Percentiles rank a stretch among this genome's conserved stretches.
Conservation (phyloP, 169 alveolate species). For the Plasmodium cynomolgi region DNA sequence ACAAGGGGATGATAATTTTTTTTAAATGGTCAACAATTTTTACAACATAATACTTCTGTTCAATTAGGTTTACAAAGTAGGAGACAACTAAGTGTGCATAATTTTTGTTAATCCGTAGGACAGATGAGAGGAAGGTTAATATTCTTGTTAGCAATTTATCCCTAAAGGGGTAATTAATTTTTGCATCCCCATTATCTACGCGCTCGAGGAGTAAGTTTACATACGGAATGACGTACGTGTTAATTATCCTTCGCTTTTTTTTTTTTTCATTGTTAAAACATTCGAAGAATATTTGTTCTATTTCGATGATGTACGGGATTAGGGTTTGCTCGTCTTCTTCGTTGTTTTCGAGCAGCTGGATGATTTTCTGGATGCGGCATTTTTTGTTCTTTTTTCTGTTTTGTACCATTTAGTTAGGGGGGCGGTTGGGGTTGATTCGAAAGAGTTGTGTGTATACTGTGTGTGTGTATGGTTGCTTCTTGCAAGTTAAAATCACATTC, state of each 20-base stretch:
- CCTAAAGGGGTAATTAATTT: background rate
- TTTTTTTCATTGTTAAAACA: constrained; percentile 52
- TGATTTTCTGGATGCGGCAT: constrained; percentile 16
- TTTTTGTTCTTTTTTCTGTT: constrained; percentile 18
- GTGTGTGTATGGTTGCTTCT: background rate
- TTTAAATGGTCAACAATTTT: constrained; percentile 39
- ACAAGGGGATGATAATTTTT: constrained; percentile 30
- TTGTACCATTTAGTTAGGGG: constrained; percentile 25
- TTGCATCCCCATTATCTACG: background rate
- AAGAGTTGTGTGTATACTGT: background rate
- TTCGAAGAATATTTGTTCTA: constrained; percentile 63
- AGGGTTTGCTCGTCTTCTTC: constrained; percentile 44
- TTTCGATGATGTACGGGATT: constrained; percentile 19
- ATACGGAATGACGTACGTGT: constrained; percentile 58
- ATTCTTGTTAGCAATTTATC: constrained; percentile 8
- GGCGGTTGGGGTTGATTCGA: too few species aligned
- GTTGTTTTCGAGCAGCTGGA: constrained; percentile 38
- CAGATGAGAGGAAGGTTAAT: constrained; percentile 37
- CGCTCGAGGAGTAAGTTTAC: constrained; percentile 36
- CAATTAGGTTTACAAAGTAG: constrained; percentile 50
- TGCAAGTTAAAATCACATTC: background rate
- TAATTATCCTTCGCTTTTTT: constrained; percentile 18
- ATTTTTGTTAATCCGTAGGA: constrained; percentile 43
- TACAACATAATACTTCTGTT: constrained; percentile 25
- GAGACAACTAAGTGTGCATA: constrained; percentile 43